Evolutionary conservation across 345 rosid species (phyloP), one percentile per base, ranked within the genome.

Genomic region (Arabidopsis arenosa): DNA sequence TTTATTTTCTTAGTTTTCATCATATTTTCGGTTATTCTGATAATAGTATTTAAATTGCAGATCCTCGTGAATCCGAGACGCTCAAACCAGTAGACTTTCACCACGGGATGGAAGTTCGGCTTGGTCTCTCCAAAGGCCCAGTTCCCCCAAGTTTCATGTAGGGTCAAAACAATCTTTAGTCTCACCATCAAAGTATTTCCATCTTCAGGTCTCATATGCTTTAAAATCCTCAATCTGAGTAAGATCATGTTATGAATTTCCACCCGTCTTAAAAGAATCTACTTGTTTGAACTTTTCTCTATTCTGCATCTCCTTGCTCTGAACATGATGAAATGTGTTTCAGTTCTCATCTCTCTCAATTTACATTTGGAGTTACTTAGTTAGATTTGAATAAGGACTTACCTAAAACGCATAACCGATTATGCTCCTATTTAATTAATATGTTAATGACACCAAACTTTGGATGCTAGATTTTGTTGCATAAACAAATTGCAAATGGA

Each of bases 61-160:
- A 88, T 79, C 92, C 92, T 44, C 86, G 86, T 9, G 96, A 92
- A 26, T 90, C 93, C 0, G 97, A 92, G 85, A 78, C 82, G 8
- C 45, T 79, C 59, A 79, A 82, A 74, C 89, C 90, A 6, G 62
- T 68, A 8, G 89, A 91, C 80, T 78, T 88, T 83, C 97, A 91
- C 78, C 95, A 88, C 17, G 93, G 77, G 14, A 86, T 83, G 92
- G 93, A 91, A 84, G 89, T 91, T 80, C 85, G 85, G 26, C 84
- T 85, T 21, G 89, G 93, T 44, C 70, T 89, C 41, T 89, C 91
- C 32, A 85, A 85, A 79, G 95, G 90, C 33, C 95, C 95, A 3
- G 84, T 79, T 55, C 78, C 82, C 58, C 89, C 91, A 28, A 85
- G 85, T 61, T 88, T 88, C 83, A 73, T 86, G 56, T 91, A 79